These are phyloP conservation scores for Xylariaceae sp. DNA, from an alignment of 2,329 filamentous ascomycete species.

Conservation along the genomic window DNA sequence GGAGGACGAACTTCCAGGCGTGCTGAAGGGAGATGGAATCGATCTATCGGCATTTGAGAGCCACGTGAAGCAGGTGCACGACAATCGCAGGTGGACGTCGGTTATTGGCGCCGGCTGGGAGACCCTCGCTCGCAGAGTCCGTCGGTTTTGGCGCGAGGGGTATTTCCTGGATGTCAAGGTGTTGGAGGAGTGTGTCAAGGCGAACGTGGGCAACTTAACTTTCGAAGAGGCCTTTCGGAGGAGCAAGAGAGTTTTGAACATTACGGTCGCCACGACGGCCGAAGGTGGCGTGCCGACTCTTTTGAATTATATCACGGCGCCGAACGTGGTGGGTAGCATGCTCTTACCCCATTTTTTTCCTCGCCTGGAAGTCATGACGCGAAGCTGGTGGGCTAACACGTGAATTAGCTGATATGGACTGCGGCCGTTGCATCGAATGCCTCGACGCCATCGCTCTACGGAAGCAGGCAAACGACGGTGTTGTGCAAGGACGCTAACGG, in stretches of 20 bases:
- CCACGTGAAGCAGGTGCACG: slow-evolving; percentile 32
- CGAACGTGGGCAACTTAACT: slow-evolving; percentile 82
- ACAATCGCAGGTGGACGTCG: slow-evolving; percentile 32
- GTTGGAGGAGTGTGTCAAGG: slow-evolving; percentile 75
- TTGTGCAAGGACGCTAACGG: slow-evolving; percentile 74
- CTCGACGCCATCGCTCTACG: slow-evolving; percentile 59
- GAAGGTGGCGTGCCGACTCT: slow-evolving; percentile 74
- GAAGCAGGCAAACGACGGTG: slow-evolving; percentile 57
- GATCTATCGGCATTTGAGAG: slow-evolving; percentile 72
- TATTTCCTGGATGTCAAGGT: slow-evolving; percentile 80
- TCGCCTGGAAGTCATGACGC: neutral
- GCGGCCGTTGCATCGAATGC: slow-evolving; percentile 73
- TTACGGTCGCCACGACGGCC: slow-evolving; percentile 74
- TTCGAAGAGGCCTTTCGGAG: slow-evolving; percentile 88
- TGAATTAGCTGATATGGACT: slow-evolving; percentile 67
- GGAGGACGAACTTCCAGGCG: slow-evolving; percentile 72
- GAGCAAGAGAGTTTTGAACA: slow-evolving; percentile 84
- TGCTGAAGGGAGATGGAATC: slow-evolving; percentile 74
- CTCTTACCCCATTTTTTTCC: neutral
- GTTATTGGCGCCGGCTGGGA: slow-evolving; percentile 42
- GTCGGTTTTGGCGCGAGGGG: slow-evolving; percentile 67
- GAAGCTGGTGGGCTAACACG: slow-evolving; percentile 14
- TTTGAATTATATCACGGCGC: slow-evolving; percentile 87
- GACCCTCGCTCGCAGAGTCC: slow-evolving; percentile 61
- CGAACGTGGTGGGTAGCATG: slow-evolving; percentile 68